Base-by-base conservation (phyloP, 2,329 filamentous ascomycete species). In the Aspergillus costaricaensis region DNA sequence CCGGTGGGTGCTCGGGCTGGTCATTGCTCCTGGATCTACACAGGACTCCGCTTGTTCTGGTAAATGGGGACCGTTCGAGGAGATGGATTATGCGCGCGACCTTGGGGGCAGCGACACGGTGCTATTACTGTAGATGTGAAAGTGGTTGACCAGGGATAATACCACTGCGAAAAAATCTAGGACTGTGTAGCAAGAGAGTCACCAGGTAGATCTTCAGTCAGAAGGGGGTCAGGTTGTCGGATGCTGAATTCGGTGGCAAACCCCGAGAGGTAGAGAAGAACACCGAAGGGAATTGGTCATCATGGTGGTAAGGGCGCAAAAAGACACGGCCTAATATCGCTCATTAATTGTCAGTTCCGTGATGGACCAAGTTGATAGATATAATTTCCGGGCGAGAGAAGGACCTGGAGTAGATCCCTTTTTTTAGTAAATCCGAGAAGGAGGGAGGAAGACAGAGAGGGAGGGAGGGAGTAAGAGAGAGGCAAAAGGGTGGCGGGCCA, bases 11-110 rank as follows among this genome's bases (percentile, higher is more conserved):
- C 50, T 25, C 9, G 41, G 36, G 57, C 44, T 60, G 60, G 50
- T 58, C 57, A 53, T 62, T 62, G 57, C 60, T 57, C 30, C 48
- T 48, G n/a, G 60, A 60, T 62, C 60, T 62, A 57, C 60, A 52
- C 23, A 30, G 23, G 56, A 57, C 39, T 62, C 57, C 58, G 54
- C 58, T 59, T 23, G 38, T 55, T 58, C 51, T 23, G 48, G 49
- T 41, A 60, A 57, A 55, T 30, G 53, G 43, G 53, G 53, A 30
- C 52, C 38, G 32, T 17, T 47, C n/a, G 25, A 47, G 39, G 12
- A 25, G 47, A 27, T 15, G 47, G n/a, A 7, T 27, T 27, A 50
- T 50, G 41, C 41, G 47, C 25, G 47, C 47, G 25, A 50, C 47
- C 25, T 30, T 50, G 47, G 47, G 47, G 47, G 15, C n/a, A 30